Evolutionary conservation across 2,329 filamentous ascomycete genomes (phyloP), one percentile per base, ranked within the genome.

Genomic region (Colletotrichum phormii): DNA sequence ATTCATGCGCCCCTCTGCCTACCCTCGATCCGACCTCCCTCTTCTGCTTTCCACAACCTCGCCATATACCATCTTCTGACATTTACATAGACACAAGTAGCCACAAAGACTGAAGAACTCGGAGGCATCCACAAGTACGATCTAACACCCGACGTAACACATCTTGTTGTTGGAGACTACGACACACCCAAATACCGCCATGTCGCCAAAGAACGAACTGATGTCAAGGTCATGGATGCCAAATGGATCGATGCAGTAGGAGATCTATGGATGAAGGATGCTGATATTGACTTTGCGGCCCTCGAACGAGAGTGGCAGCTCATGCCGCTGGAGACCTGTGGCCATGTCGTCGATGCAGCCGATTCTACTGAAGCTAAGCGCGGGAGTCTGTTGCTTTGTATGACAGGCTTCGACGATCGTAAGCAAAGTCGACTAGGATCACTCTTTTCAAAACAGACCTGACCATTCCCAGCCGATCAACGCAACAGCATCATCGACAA

Each of bases 131-230:
- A 97, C 87, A 95, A 94, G 78, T 93, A 95, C 82, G 95, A 99
- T 81, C 90, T 99, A 57, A 98, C 95, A n/a, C 94, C 94, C 69
- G 95, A 98, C 81, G 95, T 97, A 60, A 98, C 97, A 5, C 97
- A 99, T 84, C 91, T 99, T 59, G 89, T 99, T 75, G 94, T 98
- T 74, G 97, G 95, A 81, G 92, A 94, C 78, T 93, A 95, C 78
- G 90, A 96, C 80, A 98, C 96, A 0, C 91, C 93, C 62, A 99
- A 99, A 82, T 99, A 99, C 84, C 93, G 92, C 81, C 98, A 97
- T 86, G 96, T 98, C 78, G 97, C 96, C 66, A 94, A 92, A 79
- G 93, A 96, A 81, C 90, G 97, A 64, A 91, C 93, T 60, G 97
- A 99, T 79, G 92, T 99, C 78, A 91, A 91, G 80, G 92, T 95